Evolutionary conservation across 2,329 filamentous ascomycete genomes (phyloP).

Genomic region (Fusarium haematococcum): DNA sequence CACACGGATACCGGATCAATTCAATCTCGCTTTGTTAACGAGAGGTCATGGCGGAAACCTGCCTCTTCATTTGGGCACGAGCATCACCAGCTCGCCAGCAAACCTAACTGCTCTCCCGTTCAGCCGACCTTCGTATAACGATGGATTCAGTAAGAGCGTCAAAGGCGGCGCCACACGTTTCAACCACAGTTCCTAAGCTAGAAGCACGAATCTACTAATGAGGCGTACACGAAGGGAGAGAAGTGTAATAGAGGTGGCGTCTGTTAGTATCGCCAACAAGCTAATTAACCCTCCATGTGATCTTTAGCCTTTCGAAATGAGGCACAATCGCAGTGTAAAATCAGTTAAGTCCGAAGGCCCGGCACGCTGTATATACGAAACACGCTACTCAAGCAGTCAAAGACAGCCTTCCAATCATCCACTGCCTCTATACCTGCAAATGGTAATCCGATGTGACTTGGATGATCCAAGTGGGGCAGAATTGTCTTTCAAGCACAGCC

Average conservation of each 20-base stretch:
- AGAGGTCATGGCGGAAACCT: neutral
- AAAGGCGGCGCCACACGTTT: neutral
- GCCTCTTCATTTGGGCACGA: neutral
- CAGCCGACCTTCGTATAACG: neutral
- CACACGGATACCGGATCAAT: neutral
- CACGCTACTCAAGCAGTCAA: neutral
- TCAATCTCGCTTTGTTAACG: neutral
- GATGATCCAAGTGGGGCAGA: neutral
- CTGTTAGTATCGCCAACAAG: neutral
- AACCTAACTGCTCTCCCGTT: neutral
- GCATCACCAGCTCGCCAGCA: neutral
- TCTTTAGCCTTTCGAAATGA: neutral
- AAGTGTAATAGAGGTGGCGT: neutral
- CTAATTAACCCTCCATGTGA: neutral
- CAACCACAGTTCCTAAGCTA: neutral
- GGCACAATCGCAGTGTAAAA: neutral
- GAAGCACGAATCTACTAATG: neutral
- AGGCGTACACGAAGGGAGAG: neutral
- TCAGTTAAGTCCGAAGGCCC: neutral
- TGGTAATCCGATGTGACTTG: neutral
- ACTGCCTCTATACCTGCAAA: neutral
- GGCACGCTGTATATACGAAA: neutral
- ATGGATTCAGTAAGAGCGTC: neutral
- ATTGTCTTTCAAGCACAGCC: neutral
- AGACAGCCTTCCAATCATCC: neutral